Evolutionary conservation across 352 stramenopile species (phyloP).

Genomic region (Pythium vanterpoolii): DNA sequence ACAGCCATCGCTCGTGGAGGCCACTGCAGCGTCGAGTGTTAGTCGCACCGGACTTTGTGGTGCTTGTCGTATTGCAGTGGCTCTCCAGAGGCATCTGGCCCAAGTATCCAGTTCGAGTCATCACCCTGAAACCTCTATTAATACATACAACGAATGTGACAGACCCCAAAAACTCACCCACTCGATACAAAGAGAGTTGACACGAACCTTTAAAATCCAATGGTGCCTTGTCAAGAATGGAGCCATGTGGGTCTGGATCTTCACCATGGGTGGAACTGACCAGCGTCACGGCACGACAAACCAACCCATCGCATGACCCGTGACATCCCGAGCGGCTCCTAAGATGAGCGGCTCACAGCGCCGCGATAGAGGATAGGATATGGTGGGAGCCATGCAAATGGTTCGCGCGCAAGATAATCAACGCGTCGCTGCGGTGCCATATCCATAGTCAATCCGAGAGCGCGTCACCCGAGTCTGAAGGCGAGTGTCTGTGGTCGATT

Average conservation of each 20-base stretch:
- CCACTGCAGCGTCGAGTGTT: background rate
- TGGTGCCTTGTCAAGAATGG: background rate
- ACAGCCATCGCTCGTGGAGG: slow-evolving; percentile 10
- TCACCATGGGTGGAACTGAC: background rate
- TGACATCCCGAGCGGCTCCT: slow-evolving; percentile 3
- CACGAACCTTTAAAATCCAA: background rate
- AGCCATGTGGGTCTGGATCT: slow-evolving; percentile 9
- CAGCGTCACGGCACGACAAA: background rate
- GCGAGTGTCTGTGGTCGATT: no score
- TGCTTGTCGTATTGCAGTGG: slow-evolving; percentile 14
- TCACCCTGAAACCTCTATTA: background rate
- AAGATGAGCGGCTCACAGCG: background rate
- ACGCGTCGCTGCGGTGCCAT: no score
- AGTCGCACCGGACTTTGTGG: slow-evolving; percentile 16
- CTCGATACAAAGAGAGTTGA: background rate
- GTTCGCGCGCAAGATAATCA: background rate
- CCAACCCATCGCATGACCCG: background rate
- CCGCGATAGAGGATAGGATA: background rate
- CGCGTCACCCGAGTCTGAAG: no score
- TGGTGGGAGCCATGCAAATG: no score
- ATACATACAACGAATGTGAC: slow-evolving; percentile 3
- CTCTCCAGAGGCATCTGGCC: slow-evolving; percentile 1
- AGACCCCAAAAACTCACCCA: slow-evolving; percentile 3
- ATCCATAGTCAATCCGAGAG: no score
- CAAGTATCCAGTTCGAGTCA: slow-evolving; percentile 3